A percentile compares a stretch with the other conserved stretches of the same genome.
These are phyloP conservation scores for Trypanosoma brucei DNA, from an alignment of 208 protist genomes.

Conservation along the genomic window DNA sequence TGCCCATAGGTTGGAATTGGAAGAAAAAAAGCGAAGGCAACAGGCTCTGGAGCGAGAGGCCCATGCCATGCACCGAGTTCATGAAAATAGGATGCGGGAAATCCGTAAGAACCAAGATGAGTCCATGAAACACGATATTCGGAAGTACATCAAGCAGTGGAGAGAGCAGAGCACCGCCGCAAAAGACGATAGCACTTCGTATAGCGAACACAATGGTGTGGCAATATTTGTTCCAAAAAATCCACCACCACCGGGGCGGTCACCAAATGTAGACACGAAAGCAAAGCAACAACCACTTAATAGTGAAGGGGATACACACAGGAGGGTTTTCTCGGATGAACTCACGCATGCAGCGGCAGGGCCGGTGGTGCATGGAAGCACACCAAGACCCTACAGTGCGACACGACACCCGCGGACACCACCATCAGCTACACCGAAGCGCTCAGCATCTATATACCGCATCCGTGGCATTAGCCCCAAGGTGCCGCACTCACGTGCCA, in stretches of 20 bases:
- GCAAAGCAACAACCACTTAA: not conserved
- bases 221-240: slow-evolving; percentile 32
- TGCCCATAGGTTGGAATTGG: slow-evolving; percentile 22
- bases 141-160: slow-evolving; percentile 34
- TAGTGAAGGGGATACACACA: not conserved
- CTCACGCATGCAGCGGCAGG: not conserved
- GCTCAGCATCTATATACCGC: slow-evolving; percentile 5
- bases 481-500: slow-evolving; percentile 11
- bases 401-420: not conserved
- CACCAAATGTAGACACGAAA: not conserved
- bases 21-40: slow-evolving; percentile 21
- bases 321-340: not conserved
- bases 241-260: not conserved
- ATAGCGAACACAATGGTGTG: slow-evolving; percentile 39
- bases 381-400: too few species aligned
- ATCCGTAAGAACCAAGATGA: slow-evolving; percentile 17
- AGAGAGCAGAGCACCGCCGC: slow-evolving; percentile 5
- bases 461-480: slow-evolving; percentile 12
- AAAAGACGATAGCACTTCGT: slow-evolving; percentile 30
- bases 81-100: slow-evolving; percentile 35
- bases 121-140: slow-evolving; percentile 18
- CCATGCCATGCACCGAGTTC: slow-evolving; percentile 15
- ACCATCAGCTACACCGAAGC: not conserved
- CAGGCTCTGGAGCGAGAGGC: slow-evolving; percentile 9
- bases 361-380: too few species aligned